Percentiles rank a stretch among this genome's conserved stretches.
Conservation (phyloP, 495 filamentous ascomycete species). For the Hypoxylon fragiforme region DNA sequence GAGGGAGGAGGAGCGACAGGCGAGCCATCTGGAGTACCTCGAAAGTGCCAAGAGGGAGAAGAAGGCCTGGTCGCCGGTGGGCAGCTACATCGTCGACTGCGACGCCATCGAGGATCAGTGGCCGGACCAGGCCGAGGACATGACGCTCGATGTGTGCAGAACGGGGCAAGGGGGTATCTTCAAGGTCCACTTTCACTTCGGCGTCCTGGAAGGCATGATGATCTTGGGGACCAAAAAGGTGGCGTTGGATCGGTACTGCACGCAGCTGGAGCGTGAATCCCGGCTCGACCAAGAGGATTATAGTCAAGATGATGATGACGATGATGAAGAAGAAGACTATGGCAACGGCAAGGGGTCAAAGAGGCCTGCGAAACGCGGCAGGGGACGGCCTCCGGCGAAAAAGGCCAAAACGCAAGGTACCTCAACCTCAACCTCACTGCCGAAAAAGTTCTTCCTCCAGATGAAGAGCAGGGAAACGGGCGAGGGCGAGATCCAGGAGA, state of each 20-base stretch:
- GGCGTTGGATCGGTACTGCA: constrained; percentile 15
- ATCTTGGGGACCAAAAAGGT: constrained; percentile 10
- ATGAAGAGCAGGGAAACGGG: constrained; percentile 32
- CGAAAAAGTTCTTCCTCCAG: constrained; percentile 21
- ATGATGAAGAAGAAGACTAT: background rate
- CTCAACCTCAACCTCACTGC: too few relatives aligned
- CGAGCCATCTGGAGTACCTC: constrained; percentile 12
- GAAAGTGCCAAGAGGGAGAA: background rate
- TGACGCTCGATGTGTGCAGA: constrained; percentile 20
- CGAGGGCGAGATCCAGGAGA: constrained; percentile 21
- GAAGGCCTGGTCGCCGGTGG: constrained; percentile 20
- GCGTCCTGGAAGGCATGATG: constrained; percentile 28
- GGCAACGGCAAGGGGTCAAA: background rate
- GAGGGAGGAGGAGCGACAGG: constrained; percentile 8
- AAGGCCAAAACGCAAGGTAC: constrained; percentile 19
- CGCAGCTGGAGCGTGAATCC: constrained; percentile 5
- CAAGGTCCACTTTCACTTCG: constrained; percentile 22
- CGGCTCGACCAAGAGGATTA: background rate
- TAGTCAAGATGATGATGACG: constrained; percentile 5
- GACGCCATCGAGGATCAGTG: constrained; percentile 20
- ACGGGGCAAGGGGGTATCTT: constrained; percentile 12
- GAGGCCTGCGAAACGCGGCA: constrained; percentile 1
- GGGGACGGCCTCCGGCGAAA: constrained; percentile 13
- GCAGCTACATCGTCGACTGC: constrained; percentile 29
- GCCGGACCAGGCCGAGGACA: constrained; percentile 6